phyloP scores from a whole-genome alignment of 106 monocot species.

The Dendrobium catenatum region DNA sequence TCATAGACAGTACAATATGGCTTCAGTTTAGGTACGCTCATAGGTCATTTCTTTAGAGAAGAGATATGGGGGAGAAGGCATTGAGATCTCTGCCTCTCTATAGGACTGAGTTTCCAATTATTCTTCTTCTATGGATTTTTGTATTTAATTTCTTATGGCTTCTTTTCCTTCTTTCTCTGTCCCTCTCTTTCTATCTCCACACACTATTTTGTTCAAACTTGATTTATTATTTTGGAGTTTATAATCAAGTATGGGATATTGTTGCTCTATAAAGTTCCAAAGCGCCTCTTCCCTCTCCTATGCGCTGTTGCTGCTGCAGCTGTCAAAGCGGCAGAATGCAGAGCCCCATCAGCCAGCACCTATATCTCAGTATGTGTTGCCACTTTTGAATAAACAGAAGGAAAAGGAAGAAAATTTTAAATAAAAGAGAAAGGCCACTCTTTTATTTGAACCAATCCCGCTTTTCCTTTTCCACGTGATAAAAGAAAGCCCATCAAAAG shows the following conservation, averaged over 20 bases:
- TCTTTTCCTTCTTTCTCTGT: background rate
- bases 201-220: background rate
- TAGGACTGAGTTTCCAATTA: slow-evolving; percentile 10
- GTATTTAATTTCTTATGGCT: background rate
- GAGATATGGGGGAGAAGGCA: background rate
- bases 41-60: background rate
- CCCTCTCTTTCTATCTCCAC: background rate
- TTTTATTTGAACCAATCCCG: background rate
- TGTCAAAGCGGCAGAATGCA: background rate
- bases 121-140: slow-evolving; percentile 12
- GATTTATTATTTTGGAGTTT: background rate
- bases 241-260: background rate
- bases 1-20: background rate
- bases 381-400: background rate
- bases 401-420: background rate
- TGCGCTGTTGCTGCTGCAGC: slow-evolving; percentile 1
- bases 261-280: background rate
- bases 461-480: slow-evolving; percentile 16
- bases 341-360: slow-evolving; percentile 8
- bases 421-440: background rate
- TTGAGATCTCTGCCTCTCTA: background rate
- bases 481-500: slow-evolving; percentile 14
- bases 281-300: background rate
- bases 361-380: slow-evolving; percentile 4
- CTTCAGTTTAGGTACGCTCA: background rate